Evolutionary conservation across 1,139 yeast genomes (phyloP).

Genomic region (Magnusiomyces fungicola): DNA sequence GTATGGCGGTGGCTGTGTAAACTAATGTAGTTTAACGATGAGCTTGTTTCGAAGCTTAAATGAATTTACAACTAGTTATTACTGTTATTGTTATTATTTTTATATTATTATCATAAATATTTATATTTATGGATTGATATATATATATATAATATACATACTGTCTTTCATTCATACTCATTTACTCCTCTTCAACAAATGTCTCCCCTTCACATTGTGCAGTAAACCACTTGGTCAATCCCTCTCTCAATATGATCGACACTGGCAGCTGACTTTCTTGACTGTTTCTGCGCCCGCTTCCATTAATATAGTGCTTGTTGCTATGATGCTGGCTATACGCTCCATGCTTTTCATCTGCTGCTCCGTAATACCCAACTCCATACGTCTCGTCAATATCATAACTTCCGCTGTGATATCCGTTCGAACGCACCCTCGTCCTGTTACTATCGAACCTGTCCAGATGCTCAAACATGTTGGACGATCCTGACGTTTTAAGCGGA

Average conservation of each 20-base stretch:
- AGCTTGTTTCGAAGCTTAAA: too few relatives aligned
- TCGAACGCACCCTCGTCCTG: not conserved
- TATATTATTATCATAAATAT: too few relatives aligned
- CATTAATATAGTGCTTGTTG: too few relatives aligned
- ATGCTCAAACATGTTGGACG: not conserved
- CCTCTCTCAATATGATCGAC: slow-evolving; percentile 3
- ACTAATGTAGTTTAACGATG: too few relatives aligned
- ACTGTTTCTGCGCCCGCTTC: too few relatives aligned
- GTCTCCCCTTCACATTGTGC: slow-evolving; percentile 2
- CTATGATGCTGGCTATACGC: not conserved
- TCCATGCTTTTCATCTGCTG: not conserved
- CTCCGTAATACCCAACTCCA: not conserved
- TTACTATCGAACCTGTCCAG: not conserved
- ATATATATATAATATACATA: too few relatives aligned
- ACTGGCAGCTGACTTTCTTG: not conserved
- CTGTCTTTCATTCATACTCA: not conserved
- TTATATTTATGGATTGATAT: too few relatives aligned
- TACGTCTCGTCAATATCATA: not conserved
- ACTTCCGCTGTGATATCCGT: too few relatives aligned
- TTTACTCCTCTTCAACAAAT: slow-evolving; percentile 1
- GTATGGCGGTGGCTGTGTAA: too few relatives aligned
- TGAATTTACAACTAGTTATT: too few relatives aligned
- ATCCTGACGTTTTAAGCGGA: not conserved
- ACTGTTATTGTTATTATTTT: too few relatives aligned
- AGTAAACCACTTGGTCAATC: slow-evolving; percentile 3